Conservation (phyloP, 1,284 basidiomycete species). For the Trichosporon ovoides region DNA sequence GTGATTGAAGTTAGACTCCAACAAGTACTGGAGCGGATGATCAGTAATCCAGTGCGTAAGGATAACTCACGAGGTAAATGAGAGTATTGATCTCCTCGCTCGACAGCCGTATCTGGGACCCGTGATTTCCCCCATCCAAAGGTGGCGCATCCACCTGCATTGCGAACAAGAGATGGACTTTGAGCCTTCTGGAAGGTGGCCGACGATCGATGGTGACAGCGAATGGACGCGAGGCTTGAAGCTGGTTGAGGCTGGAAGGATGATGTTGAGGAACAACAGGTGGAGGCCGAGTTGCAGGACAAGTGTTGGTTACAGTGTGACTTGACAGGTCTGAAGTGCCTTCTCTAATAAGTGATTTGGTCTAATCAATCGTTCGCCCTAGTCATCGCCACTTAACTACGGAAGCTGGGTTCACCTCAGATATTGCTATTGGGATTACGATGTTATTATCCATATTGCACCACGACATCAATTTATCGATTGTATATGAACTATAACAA, state of each 20-base stretch:
- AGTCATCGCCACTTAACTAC: no score
- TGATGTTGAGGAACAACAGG: neutral
- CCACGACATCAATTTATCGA: no score
- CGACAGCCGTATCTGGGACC: constrained; percentile 28
- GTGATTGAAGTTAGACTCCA: constrained; percentile 45
- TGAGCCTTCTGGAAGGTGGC: neutral
- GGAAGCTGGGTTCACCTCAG: no score
- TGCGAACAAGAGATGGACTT: neutral
- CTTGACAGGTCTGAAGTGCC: no score
- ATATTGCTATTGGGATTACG: no score
- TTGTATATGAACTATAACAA: no score
- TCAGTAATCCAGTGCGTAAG: neutral
- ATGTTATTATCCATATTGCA: no score
- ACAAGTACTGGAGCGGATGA: constrained; percentile 31
- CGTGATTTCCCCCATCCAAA: constrained; percentile 2
- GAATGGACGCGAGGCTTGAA: neutral
- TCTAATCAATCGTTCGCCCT: no score
- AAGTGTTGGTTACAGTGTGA: no score
- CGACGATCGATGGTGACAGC: neutral
- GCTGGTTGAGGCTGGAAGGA: neutral
- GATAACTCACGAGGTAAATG: constrained; percentile 37
- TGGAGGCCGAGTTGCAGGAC: neutral
- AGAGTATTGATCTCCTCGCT: constrained; percentile 46
- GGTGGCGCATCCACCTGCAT: neutral
- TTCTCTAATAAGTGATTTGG: no score